Conservation (phyloP, 2,329 filamentous ascomycete genomes). For the Monilinia laxa region DNA sequence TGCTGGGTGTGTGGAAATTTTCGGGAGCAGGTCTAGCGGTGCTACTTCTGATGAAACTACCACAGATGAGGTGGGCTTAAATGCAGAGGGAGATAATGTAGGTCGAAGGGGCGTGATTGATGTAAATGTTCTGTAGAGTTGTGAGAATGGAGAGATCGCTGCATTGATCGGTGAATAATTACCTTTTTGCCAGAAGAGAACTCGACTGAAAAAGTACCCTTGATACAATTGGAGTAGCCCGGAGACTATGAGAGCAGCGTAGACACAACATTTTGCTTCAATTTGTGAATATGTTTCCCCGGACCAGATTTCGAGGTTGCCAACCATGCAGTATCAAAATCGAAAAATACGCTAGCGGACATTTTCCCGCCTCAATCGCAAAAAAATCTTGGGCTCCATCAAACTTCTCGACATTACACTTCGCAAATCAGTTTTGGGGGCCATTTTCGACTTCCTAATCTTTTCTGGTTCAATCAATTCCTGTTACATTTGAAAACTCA, state of each 20-base stretch:
- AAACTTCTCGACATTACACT: neutral
- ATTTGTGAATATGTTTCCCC: constrained; percentile 8
- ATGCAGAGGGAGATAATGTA: constrained; percentile 30
- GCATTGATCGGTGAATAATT: neutral
- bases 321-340: constrained; percentile 18
- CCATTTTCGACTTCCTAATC: neutral
- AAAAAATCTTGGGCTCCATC: constrained; percentile 22
- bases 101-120: constrained; percentile 37
- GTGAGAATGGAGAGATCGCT: constrained; percentile 1
- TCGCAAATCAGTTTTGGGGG: neutral
- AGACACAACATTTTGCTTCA: constrained; percentile 37
- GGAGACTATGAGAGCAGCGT: constrained; percentile 34
- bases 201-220: constrained; percentile 20
- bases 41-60: constrained; percentile 8
- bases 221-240: constrained; percentile 26
- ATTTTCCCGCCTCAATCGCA: constrained; percentile 24
- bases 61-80: constrained; percentile 23
- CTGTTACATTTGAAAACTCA: neutral
- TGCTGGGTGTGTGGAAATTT: constrained; percentile 39
- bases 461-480: neutral
- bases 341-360: constrained; percentile 30
- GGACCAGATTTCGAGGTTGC: constrained; percentile 20
- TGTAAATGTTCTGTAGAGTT: constrained; percentile 37
- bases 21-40: constrained; percentile 37
- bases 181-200: constrained; percentile 31